Evolutionary conservation across 768 basidiomycete genomes (phyloP), one percentile per base, ranked within the genome.

Genomic region (Podaxis sp.): DNA sequence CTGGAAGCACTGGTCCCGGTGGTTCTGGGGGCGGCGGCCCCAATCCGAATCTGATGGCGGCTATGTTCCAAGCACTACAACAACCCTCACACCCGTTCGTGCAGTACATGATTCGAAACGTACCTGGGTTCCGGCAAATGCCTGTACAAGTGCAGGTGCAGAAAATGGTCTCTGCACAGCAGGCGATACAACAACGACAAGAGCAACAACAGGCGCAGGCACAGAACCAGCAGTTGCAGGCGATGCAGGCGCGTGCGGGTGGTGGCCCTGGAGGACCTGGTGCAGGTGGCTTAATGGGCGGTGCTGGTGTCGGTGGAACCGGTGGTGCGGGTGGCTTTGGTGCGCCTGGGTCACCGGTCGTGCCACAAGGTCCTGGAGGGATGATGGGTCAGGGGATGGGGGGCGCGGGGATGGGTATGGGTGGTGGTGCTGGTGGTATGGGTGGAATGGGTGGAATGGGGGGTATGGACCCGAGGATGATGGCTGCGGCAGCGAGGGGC

Each of bases 101-200:
- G 70, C 78, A 81, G 60, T 82, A 85, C 64, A 76, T 90, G 74
- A 63, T 74, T 9, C 72, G 77, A 38, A 72, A 72, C 23, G 68
- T 85, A 1, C 88, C 86, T 5, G 77, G 77, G 10, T 90, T 90
- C 64, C 72, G 76, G 63, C 66, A 66, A 18, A 70, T 88, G 59
- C 78, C 86, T 9, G 44, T 77, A 1, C 80, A 76, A 61, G 73
- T 78, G 65, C 87, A 90, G 72, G 66, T 89, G 63, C 87, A 87
- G 70, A 83, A 78, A 67, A 74, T 90, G 71, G 70, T 81, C 37
- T 61, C 71, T 57, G 68, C 82, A 13, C 84, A 84, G 60, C 61
- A 59, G 66, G 50, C 51, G 25, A 62, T 64, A 35, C 64, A 71
- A 40, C 68, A 68, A 42, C 65, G 67, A 18, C 51, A 68, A 21